A percentile compares a stretch with the other conserved stretches of the same genome.
Evolutionary conservation across 176 grass and related monocot genomes (phyloP).

Genomic region (Hordeum vulgare): MorexV3_pseudomolecules_assembly NC_058523.1:177836143-177836642

Average conservation of each 20-base stretch:
- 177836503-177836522: no score
- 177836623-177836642: no score
- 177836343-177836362: no score
- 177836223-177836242: constrained; percentile 83
- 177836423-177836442: constrained; percentile 70
- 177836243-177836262: constrained; percentile 58
- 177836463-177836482: constrained; percentile 77
- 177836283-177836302: constrained; percentile 37
- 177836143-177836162: no score
- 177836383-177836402: background rate
- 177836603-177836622: no score
- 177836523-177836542: constrained; percentile 68
- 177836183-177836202: no score
- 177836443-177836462: constrained; percentile 53
- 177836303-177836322: background rate
- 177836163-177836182: no score
- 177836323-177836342: background rate
- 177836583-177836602: no score
- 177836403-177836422: constrained; percentile 76
- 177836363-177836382: background rate
- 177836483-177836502: no score
- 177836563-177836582: constrained; percentile 58
- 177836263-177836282: constrained; percentile 31
- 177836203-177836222: no score
- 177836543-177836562: constrained; percentile 59